Evolutionary conservation across 108 stramenopile genomes (phyloP).

Genomic region (Pelagomonas calceolata): DNA sequence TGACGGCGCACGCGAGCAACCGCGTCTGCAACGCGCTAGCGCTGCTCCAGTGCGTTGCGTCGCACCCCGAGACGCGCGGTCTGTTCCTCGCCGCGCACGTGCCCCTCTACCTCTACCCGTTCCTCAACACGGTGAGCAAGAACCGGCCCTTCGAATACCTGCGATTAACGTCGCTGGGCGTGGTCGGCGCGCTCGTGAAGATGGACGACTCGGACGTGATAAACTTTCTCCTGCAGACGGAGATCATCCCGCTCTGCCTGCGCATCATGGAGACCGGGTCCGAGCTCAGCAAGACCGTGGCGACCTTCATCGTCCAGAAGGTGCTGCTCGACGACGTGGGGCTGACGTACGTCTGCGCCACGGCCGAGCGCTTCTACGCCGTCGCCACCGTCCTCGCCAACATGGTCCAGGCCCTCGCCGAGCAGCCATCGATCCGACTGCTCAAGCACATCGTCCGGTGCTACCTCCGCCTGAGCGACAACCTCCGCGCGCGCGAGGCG

Average conservation of each 20-base stretch:
- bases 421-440: slow-evolving; percentile 74
- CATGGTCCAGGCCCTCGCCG: slow-evolving; percentile 77
- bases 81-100: slow-evolving; percentile 89
- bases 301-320: slow-evolving; percentile 99
- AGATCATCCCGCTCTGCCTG: slow-evolving; percentile 60
- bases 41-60: slow-evolving; percentile 93
- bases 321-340: slow-evolving; percentile 93
- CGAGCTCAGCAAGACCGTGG: slow-evolving; percentile 92
- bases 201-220: slow-evolving; percentile 96
- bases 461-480: slow-evolving; percentile 87
- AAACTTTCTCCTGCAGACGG: slow-evolving; percentile 88
- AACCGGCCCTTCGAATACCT: slow-evolving; percentile 94
- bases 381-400: slow-evolving; percentile 81
- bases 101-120: slow-evolving; percentile 95
- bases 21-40: slow-evolving; percentile 98
- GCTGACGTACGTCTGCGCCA: slow-evolving; percentile 94
- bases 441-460: slow-evolving; percentile 98
- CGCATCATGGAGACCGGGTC: slow-evolving; percentile 83
- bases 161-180: slow-evolving; percentile 87
- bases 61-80: slow-evolving; percentile 84
- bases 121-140: slow-evolving; percentile 89
- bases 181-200: slow-evolving; percentile 98
- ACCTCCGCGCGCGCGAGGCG: slow-evolving; percentile 84
- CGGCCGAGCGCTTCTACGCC: slow-evolving; percentile 96
- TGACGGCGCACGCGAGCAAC: slow-evolving; percentile 89